Evolutionary conservation across 257 asterid species (phyloP), one percentile per base, ranked within the genome.

Genomic region (Forsythia suspensa): DNA sequence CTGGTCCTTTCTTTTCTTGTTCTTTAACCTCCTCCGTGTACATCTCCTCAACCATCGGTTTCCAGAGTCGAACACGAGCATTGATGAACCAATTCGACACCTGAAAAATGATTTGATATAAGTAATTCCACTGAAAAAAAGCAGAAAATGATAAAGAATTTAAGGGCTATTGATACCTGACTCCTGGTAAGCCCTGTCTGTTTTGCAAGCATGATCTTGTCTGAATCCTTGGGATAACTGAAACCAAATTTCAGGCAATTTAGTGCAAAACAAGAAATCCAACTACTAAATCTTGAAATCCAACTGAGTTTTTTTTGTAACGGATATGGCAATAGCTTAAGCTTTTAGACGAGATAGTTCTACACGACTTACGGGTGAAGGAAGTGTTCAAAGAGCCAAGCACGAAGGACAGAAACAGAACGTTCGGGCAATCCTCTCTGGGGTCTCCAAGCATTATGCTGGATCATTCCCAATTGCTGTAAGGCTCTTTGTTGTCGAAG

Each of bases 11-110:
- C 52, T 88, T 89, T 34, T 91, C 98, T 16, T 92, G 88, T 11
- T 93, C 98, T 83, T 92, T 95, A 82, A 91, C 86, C 73, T 95
- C 99, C 79, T 95, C 99, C 61, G n/a, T 73, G 87, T 95, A 93
- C 99, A 95, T 95, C 80, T 95, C 99, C 83, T 95, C 99, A 0
- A 95, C 99, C 99, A 95, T 95, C 5, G 99, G 99, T 88, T 95
- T 95, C 99, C 99, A 95, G 0, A 95, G 97, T 9, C 99, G 88
- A 75, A 95, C 99, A 61, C 99, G 88, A 9, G 99, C 99, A 72
- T 95, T 95, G 81, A 95, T 95, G 86, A 95, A 95, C 99, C 99
- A 95, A 87, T 95, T 95, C 4, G 99, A 95, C 76, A 95, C 99
- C 99, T 95, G 84, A 41, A 80, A 42, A 7, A 69, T 48, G 18